These are phyloP conservation scores for Cryptomeria japonica DNA, from an alignment of 75 land plant genomes.

Conservation along the genomic window DNA sequence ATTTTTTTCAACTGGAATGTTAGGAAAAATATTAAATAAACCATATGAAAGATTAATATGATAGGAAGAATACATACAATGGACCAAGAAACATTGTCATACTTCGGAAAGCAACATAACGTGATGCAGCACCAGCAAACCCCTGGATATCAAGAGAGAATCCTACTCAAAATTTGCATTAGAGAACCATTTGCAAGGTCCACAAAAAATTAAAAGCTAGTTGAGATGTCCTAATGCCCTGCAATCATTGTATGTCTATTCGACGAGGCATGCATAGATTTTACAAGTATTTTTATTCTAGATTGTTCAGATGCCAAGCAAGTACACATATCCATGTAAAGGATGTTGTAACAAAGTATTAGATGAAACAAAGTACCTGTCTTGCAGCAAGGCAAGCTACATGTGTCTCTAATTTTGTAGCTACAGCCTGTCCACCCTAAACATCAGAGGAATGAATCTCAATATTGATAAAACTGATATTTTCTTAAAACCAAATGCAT, in stretches of 20 bases:
- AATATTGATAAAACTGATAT: not conserved
- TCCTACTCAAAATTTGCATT: not conserved
- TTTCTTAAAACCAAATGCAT: not conserved
- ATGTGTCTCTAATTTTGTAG: conserved; percentile 70
- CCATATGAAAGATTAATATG: not conserved
- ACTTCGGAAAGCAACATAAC: conserved; percentile 71
- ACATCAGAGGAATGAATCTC: conserved; percentile 7
- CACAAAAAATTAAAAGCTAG: not conserved
- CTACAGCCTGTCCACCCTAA: conserved; percentile 87
- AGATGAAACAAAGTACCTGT: conserved; percentile 45
- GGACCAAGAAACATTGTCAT: conserved; percentile 81
- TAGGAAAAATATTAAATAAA: not conserved
- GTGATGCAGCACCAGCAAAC: conserved; percentile 72
- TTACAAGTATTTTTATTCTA: not conserved
- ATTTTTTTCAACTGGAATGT: not conserved
- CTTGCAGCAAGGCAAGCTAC: conserved; percentile 81
- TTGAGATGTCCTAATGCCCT: not conserved
- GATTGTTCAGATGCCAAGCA: not conserved
- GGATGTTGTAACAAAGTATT: not conserved
- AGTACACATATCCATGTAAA: not conserved
- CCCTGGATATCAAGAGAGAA: conserved; percentile 42
- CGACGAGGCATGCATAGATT: not conserved
- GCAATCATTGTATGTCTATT: not conserved
- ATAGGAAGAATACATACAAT: conserved; percentile 45
- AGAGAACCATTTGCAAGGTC: not conserved